Conservation (phyloP, 2,329 filamentous ascomycete genomes). For the Uncinocarpus reesii region DNA sequence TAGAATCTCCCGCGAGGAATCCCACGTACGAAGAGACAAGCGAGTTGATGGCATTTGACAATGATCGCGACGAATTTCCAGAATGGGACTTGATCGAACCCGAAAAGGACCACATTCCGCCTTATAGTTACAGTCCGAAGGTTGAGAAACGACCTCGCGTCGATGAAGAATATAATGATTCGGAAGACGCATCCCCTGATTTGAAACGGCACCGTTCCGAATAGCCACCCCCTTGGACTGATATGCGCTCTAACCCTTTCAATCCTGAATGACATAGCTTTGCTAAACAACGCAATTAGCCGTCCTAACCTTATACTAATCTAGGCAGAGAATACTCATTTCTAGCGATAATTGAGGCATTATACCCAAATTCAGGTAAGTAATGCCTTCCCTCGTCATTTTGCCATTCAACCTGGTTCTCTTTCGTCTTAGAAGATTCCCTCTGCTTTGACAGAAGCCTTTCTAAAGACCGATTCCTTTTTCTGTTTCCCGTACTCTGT, state of each 20-base stretch:
- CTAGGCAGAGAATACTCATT: too few species aligned
- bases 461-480: too few species aligned
- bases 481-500: too few species aligned
- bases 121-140: constrained; percentile 21
- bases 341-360: too few species aligned
- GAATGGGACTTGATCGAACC: constrained; percentile 6
- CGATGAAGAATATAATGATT: constrained; percentile 13
- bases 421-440: too few species aligned
- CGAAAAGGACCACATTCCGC: constrained; percentile 26
- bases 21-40: constrained; percentile 18
- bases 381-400: too few species aligned
- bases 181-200: constrained; percentile 5
- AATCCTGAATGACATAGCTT: background rate
- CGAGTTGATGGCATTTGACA: constrained; percentile 23
- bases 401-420: too few species aligned
- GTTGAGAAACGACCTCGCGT: constrained; percentile 14
- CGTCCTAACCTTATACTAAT: too few species aligned
- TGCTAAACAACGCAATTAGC: background rate
- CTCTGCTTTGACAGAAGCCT: too few species aligned
- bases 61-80: constrained; percentile 4
- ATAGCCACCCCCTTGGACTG: too few species aligned
- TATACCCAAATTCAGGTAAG: constrained; percentile 10
- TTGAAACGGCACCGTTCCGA: constrained; percentile 15
- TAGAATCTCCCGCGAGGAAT: constrained; percentile 11
- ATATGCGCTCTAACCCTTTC: too few species aligned